A percentile compares a stretch with the other conserved stretches of the same genome.
Evolutionary conservation across 495 filamentous ascomycete species (phyloP).

Genomic region (Talaromyces wortmannii): DNA sequence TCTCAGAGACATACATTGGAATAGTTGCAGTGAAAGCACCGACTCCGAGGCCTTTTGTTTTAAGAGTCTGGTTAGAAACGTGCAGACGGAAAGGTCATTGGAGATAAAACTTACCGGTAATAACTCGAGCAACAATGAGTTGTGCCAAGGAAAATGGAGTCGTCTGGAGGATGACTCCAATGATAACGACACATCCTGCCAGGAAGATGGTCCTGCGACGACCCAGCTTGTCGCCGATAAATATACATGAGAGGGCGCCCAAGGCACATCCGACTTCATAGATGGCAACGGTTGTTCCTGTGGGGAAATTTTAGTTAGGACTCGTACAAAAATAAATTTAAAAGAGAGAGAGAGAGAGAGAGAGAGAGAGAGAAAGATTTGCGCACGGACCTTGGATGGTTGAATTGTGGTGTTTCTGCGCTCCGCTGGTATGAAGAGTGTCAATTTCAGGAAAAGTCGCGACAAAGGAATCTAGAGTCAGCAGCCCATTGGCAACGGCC

Average conservation of each 20-base stretch:
- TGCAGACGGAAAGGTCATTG: not conserved
- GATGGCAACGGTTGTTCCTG: slow-evolving; percentile 29
- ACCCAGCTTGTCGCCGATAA: slow-evolving; percentile 34
- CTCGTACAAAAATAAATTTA: no score
- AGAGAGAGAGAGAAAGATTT: not conserved
- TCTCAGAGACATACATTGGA: slow-evolving; percentile 58
- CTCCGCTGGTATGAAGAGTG: slow-evolving; percentile 30
- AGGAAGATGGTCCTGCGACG: slow-evolving; percentile 27
- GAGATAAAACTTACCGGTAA: slow-evolving; percentile 2
- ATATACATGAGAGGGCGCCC: slow-evolving; percentile 33
- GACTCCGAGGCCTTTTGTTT: slow-evolving; percentile 44
- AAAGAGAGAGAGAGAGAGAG: not conserved
- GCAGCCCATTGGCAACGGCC: slow-evolving; percentile 28
- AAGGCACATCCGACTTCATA: slow-evolving; percentile 39
- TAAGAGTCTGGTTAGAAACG: not conserved
- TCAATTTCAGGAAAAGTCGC: slow-evolving; percentile 42
- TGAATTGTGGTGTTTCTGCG: slow-evolving; percentile 22
- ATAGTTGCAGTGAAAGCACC: slow-evolving; percentile 44
- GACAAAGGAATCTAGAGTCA: slow-evolving; percentile 23
- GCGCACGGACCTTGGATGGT: slow-evolving; percentile 18
- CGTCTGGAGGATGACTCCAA: slow-evolving; percentile 13
- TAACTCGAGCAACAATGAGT: slow-evolving; percentile 13
- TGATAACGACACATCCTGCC: slow-evolving; percentile 12
- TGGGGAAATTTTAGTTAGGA: not conserved
- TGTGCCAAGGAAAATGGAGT: slow-evolving; percentile 14